Percentiles rank a stretch among this genome's conserved stretches.
Conservation (phyloP, 371 early-diverging fungal genomes). For the Actinomucor elegans region DNA sequence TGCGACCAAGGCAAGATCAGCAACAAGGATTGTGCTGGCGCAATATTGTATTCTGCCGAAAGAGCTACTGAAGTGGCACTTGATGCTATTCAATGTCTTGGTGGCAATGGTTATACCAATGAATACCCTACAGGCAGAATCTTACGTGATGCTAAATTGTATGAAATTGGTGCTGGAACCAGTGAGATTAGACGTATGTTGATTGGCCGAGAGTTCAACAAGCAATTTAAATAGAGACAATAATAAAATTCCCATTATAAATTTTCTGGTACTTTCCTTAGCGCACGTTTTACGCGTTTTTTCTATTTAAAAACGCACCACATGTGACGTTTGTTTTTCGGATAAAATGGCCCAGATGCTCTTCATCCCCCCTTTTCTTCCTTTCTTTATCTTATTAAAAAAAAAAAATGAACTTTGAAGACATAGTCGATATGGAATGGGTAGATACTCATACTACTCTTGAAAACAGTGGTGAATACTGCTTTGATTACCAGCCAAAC, state of each 20-base stretch:
- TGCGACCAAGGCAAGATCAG: slow-evolving; percentile 80
- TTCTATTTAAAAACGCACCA: no score
- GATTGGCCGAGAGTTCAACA: slow-evolving; percentile 83
- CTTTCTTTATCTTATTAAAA: slow-evolving; percentile 3
- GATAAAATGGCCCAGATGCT: slow-evolving; percentile 11
- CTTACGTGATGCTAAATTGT: slow-evolving; percentile 94
- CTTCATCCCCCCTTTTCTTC: slow-evolving; percentile 1
- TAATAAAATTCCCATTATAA: neutral
- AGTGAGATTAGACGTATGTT: slow-evolving; percentile 97
- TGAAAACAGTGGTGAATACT: slow-evolving; percentile 7
- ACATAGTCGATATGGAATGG: slow-evolving; percentile 53
- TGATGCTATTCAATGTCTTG: slow-evolving; percentile 94
- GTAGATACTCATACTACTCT: slow-evolving; percentile 26
- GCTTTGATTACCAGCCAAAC: slow-evolving; percentile 10
- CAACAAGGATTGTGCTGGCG: slow-evolving; percentile 95
- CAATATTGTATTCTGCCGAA: slow-evolving; percentile 94
- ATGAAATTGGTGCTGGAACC: slow-evolving; percentile 98
- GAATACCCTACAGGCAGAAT: slow-evolving; percentile 94
- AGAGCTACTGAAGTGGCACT: slow-evolving; percentile 94
- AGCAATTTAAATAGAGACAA: slow-evolving; percentile 36
- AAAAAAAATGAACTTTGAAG: slow-evolving; percentile 47
- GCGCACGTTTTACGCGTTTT: no score
- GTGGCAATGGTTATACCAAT: slow-evolving; percentile 96
- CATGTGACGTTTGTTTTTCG: no score
- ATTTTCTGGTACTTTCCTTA: neutral